phyloP scores from a whole-genome alignment of 371 early-diverging fungal species.

The Actinomortierella ambigua region DNA sequence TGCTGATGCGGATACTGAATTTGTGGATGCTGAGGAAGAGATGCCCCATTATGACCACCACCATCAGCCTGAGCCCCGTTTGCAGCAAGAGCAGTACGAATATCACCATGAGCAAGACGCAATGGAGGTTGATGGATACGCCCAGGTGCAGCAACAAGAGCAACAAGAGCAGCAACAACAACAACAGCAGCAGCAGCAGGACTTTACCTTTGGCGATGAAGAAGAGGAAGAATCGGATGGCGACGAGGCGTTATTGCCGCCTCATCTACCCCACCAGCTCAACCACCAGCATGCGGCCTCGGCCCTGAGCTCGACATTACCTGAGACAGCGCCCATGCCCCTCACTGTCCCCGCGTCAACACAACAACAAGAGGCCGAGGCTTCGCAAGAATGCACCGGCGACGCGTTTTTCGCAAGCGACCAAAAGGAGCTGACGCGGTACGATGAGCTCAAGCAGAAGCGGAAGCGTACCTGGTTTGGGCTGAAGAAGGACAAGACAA shows the following conservation, averaged over 20 bases:
- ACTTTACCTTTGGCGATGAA: conserved; percentile 10
- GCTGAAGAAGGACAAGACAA: conserved; percentile 18
- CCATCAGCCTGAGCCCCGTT: neutral
- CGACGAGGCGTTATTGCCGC: no score
- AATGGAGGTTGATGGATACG: conserved; percentile 2
- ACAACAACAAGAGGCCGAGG: neutral
- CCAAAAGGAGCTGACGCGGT: no score
- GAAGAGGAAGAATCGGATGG: no score
- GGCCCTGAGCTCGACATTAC: no score
- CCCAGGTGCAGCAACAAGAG: conserved; percentile 15
- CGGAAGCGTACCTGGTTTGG: conserved; percentile 27
- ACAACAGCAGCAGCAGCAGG: conserved; percentile 15
- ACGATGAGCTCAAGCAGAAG: conserved; percentile 1
- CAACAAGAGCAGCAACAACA: conserved; percentile 13
- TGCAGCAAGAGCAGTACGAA: conserved; percentile 1
- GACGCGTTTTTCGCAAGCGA: no score
- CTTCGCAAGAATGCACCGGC: neutral
- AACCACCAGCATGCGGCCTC: no score
- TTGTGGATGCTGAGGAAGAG: no score
- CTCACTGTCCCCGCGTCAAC: no score
- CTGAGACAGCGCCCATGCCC: no score
- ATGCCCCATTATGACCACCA: neutral
- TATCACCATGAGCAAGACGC: neutral
- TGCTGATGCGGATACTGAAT: neutral
- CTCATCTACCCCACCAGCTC: no score